Base-by-base conservation (phyloP, 2,329 filamentous ascomycete species). In the Colletotrichum theobromicola region DNA sequence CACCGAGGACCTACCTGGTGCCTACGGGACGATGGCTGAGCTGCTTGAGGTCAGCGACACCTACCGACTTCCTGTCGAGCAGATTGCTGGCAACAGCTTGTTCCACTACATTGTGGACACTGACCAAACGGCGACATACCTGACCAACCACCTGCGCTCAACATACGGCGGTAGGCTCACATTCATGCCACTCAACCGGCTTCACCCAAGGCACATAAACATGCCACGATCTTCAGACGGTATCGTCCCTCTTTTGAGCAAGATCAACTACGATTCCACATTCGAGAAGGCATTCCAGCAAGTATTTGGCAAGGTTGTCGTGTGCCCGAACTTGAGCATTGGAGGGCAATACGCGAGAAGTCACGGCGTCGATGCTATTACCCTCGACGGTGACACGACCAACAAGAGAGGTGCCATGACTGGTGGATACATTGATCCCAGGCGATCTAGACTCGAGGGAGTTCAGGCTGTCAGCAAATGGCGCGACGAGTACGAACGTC, bases 61-160 rank as follows among this genome's bases (percentile, higher is more conserved):
- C 67, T 98, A 98, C 84, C 92, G 95, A 75, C 92, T 96, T 13
- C 95, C 97, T 3, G 94, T 97, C 12, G 97, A 99, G 84, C 95
- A 98, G 79, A 97, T 96, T 66, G 97, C 96, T 4, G 97, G 97
- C 21, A 93, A 93, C 76, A 98, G 95, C 82, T 88, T 99, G 10
- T 99, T 99, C 85, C 95, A 99, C 84, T 98, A 98, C 78, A 93
- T 99, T 13, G 96, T 98, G 57, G 96, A 99, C 82, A 96, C 94
- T 64, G 95, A 97, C 75, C 92, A 94, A 53, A 98, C 96, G 1
- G 95, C 96, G 1, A 95, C 94, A 2, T 91, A 92, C 78, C 90
- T 98, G 37, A 92, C 97, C 57, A 94, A 96, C 77, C 90, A 92
- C 16, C 88, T 99, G 32, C 94, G 95, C 81, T 93, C 92, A 77